Percentiles rank a stretch among this genome's conserved stretches.
These are phyloP conservation scores for Rhodotorula mucilaginosa DNA, from an alignment of 1,284 basidiomycete genomes.

Conservation along the genomic window DNA sequence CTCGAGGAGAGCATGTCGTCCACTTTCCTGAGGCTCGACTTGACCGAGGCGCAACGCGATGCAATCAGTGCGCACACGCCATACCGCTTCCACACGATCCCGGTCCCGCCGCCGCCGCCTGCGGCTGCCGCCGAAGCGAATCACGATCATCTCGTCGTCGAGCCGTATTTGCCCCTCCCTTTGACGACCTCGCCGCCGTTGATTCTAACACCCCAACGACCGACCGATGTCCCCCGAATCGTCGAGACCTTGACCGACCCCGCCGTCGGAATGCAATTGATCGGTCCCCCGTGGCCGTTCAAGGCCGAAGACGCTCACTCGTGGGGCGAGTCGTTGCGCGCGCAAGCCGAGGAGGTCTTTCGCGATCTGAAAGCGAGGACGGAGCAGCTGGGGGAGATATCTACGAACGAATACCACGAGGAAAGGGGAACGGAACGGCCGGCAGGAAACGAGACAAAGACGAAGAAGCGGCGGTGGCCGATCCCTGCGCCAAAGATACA, in stretches of 20 bases:
- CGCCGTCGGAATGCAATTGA: slow-evolving; percentile 4
- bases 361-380: not conserved
- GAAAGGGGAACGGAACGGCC: not conserved
- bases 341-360: not conserved
- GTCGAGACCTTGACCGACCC: slow-evolving; percentile 14
- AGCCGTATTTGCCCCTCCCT: slow-evolving; percentile 16
- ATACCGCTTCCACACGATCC: slow-evolving; percentile 3
- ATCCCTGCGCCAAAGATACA: not conserved
- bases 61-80: slow-evolving; percentile 1
- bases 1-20: not conserved
- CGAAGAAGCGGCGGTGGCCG: not conserved
- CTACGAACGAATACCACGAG: not conserved
- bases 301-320: not conserved
- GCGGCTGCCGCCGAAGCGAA: not conserved
- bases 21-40: not conserved
- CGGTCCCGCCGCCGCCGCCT: not conserved
- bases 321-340: not conserved
- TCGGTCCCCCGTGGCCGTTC: slow-evolving; percentile 34
- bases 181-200: slow-evolving; percentile 2
- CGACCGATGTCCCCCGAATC: slow-evolving; percentile 3
- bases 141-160: not conserved
- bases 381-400: not conserved
- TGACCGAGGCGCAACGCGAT: not conserved
- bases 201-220: slow-evolving; percentile 14
- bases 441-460: not conserved